Evolutionary conservation across 352 stramenopile genomes (phyloP), one percentile per base, ranked within the genome.

Genomic region (Pythium pyrilobum): DNA sequence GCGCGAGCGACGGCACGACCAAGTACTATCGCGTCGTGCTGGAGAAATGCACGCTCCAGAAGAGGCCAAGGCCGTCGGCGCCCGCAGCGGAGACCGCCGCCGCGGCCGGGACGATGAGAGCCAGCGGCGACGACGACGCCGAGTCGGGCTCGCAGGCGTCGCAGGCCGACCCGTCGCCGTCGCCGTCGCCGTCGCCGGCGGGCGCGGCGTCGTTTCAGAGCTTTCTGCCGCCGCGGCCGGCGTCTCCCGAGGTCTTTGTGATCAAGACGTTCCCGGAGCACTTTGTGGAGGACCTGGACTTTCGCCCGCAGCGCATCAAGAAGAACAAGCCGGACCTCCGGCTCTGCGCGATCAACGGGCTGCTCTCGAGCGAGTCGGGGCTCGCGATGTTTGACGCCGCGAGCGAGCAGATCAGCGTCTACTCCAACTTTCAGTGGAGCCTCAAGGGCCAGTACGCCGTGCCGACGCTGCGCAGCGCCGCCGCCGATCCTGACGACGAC

Each of bases 181-280:
- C 18, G 18, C 2, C 24, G 3, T 24, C 28, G 11, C n/a, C 25
- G n/a, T 20, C 36, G 4, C 18, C 48, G 9, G 33, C 49, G 16
- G 20, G 33, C 18, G 33, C 47, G 34, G 51, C 59, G 24, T 40
- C 55, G 41, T 64, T 59, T 29, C 51, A 52, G 18, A 53, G 29
- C 12, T 47, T 38, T 24, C 21, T 57, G n/a, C 29, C 39, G 12
- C 29, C 18, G 13, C 54, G 44, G 3, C 33, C 36, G 20, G 25
- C 31, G 11, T 18, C 43, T 56, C 56, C 15, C 42, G 60, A 47
- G 49, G 40, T 38, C 43, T 88, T 77, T 54, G 75, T 87, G 20
- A 69, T 92, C 36, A 90, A 85, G 43, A 95, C 85, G 25, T 95
- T 95, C 31, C 85, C 82, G 12, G 67, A 92, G 55, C 82, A 92